Base-by-base conservation (phyloP, 768 basidiomycete genomes). In the Mycena rebaudengoi region DNA sequence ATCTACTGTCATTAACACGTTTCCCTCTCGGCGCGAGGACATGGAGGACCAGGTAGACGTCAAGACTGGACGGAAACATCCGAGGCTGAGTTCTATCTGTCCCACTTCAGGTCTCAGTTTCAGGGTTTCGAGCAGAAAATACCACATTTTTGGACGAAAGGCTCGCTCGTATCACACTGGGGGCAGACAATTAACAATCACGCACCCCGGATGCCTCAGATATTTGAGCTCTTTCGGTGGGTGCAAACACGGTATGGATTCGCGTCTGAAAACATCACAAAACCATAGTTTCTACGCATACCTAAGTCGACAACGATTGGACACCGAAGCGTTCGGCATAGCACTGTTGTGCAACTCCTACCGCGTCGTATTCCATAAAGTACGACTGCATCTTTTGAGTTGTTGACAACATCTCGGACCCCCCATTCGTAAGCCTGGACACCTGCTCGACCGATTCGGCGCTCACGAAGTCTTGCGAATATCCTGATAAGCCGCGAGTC, bases 1-100 rank as follows among this genome's bases (percentile, higher is more conserved):
- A 46, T 58, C 32, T n/a, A 45, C 45, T 26, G 20, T 58, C 25
- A 7, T 58, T 58, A 45, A 58, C 21, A 45, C 25, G n/a, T 58
- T 58, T 30, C 35, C 33, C 10, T 25, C 35, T 23, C 45, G 25
- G 45, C 44, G 56, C n/a, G n/a, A 33, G 48, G n/a, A 14, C 29
- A 3, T 49, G 48, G 20, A 21, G 12, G 16, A 32, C n/a, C 10
- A 33, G 2, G 14, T 49, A 4, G 30, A 49, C 30, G 6, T 49
- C 18, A 20, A 11, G 20, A 2, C 20, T 49, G 30, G 18, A 49
- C n/a, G 30, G 14, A 16, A n/a, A 46, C 30, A 26, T 14, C n/a
- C 18, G 16, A 21, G 8, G 11, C 48, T 33, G n/a, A 49, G n/a
- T 20, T 30, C 2, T 32, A 20, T 30, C 29, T 30, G 28, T 29